Evolutionary conservation across 805 yeast species (phyloP).

Genomic region (Ogataea populi-albae): DNA sequence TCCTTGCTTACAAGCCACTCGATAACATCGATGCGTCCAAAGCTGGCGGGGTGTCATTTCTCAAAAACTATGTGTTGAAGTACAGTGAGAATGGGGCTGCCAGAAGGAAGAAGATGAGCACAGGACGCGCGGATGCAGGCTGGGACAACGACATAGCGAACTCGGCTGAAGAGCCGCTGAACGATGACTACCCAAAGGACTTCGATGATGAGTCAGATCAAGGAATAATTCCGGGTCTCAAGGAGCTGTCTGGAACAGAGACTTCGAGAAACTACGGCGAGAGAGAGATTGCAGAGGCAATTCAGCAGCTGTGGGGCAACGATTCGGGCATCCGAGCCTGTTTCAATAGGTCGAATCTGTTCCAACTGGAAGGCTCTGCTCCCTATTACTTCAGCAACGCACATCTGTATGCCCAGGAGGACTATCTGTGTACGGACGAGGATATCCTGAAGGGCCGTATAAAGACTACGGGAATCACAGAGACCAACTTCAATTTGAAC

Average conservation of each 20-base stretch:
- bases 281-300: constrained; percentile 67
- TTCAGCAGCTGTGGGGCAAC: constrained; percentile 61
- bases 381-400: constrained; percentile 76
- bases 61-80: constrained; percentile 61
- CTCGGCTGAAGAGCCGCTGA: constrained; percentile 2
- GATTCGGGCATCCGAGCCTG: constrained; percentile 67
- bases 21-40: constrained; percentile 60
- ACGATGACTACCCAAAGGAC: constrained; percentile 6
- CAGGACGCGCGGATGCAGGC: constrained; percentile 46
- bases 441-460: constrained; percentile 90
- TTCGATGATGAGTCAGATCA: constrained; percentile 19
- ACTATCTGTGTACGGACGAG: constrained; percentile 69
- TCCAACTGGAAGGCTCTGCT: constrained; percentile 84
- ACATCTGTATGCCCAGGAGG: constrained; percentile 57
- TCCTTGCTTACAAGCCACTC: constrained; percentile 56
- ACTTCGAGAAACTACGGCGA: constrained; percentile 27
- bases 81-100: constrained; percentile 55
- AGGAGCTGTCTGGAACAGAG: constrained; percentile 12
- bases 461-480: constrained; percentile 94
- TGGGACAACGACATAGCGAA: constrained; percentile 26
- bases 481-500: constrained; percentile 68
- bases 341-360: constrained; percentile 62
- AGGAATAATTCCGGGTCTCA: constrained; percentile 12
- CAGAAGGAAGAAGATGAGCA: constrained; percentile 50
- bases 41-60: constrained; percentile 64